Conservation (phyloP, 1,284 basidiomycete species). For the Papiliotrema flavescens region DNA sequence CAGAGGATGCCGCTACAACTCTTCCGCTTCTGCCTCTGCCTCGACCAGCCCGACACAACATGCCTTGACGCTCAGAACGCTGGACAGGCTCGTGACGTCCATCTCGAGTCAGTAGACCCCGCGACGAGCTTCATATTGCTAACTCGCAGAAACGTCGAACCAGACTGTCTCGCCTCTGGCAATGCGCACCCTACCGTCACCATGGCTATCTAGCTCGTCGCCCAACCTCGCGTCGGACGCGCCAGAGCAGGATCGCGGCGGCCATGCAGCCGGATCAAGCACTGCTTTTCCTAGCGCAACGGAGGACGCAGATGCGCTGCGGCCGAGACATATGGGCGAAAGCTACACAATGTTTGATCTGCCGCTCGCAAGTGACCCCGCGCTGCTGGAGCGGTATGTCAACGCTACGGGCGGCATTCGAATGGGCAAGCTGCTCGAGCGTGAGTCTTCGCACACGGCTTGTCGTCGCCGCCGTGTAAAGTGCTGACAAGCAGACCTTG, state of each 20-base stretch:
- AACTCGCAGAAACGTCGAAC: slow-evolving; percentile 22
- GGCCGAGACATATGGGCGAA: slow-evolving; percentile 45
- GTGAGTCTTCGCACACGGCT: slow-evolving; percentile 22
- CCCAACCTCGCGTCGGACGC: slow-evolving; percentile 28
- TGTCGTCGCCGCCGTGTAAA: not conserved
- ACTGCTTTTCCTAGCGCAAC: not conserved
- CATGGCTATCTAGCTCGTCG: slow-evolving; percentile 35
- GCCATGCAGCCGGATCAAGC: slow-evolving; percentile 7
- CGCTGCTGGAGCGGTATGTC: slow-evolving; percentile 43
- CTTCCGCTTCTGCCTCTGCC: not conserved
- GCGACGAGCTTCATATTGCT: not conserved
- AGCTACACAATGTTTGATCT: slow-evolving; percentile 46
- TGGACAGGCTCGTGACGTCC: slow-evolving; percentile 42
- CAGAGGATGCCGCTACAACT: not conserved
- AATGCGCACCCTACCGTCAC: slow-evolving; percentile 40
- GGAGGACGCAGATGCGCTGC: slow-evolving; percentile 1
- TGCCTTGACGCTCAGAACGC: slow-evolving; percentile 38
- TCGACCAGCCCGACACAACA: slow-evolving; percentile 29
- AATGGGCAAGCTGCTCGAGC: slow-evolving; percentile 49
- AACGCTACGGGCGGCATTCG: slow-evolving; percentile 47
- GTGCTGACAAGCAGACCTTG: slow-evolving; percentile 53
- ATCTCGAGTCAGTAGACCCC: slow-evolving; percentile 34
- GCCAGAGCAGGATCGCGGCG: not conserved
- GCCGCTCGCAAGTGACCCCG: slow-evolving; percentile 38
- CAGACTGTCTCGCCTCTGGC: slow-evolving; percentile 33